These are phyloP conservation scores for Candida xiaguanensis DNA, from an alignment of 805 yeast genomes.

Conservation along the genomic window DNA sequence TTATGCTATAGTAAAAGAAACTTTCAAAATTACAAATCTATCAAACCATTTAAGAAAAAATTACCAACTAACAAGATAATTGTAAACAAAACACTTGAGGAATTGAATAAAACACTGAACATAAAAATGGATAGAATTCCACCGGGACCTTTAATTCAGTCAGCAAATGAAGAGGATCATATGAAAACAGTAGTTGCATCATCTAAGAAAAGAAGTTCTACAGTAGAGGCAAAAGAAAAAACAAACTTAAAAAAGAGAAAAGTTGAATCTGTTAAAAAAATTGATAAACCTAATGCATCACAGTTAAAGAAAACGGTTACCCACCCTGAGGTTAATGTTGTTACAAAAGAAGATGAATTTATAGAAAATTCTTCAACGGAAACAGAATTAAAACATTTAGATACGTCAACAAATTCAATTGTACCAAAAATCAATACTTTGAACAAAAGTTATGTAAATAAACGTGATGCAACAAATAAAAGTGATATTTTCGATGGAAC, in stretches of 20 bases:
- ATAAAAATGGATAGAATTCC: conserved; percentile 7
- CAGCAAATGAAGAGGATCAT: neutral
- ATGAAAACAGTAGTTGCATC: neutral
- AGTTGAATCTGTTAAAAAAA: too few relatives aligned
- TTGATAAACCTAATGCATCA: too few relatives aligned
- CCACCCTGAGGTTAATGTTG: too few relatives aligned
- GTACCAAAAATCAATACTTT: conserved; percentile 4
- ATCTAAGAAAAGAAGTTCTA: neutral
- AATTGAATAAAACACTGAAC: conserved; percentile 2
- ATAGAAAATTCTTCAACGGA: too few relatives aligned
- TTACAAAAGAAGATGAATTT: too few relatives aligned
- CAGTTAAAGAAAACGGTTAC: too few relatives aligned
- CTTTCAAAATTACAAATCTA: conserved; percentile 9
- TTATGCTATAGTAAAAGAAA: conserved; percentile 41
- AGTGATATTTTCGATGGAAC: conserved; percentile 5
- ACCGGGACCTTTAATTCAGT: neutral
- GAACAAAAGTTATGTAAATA: neutral
- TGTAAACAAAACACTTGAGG: neutral
- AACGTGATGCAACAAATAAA: neutral
- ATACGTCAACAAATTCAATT: too few relatives aligned
- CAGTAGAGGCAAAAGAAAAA: too few relatives aligned
- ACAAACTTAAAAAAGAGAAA: too few relatives aligned
- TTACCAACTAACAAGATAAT: neutral
- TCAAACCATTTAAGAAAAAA: conserved; percentile 6
- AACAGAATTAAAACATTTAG: too few relatives aligned